Conservation (phyloP, 257 asterid genomes). For the Forsythia suspensa region DNA sequence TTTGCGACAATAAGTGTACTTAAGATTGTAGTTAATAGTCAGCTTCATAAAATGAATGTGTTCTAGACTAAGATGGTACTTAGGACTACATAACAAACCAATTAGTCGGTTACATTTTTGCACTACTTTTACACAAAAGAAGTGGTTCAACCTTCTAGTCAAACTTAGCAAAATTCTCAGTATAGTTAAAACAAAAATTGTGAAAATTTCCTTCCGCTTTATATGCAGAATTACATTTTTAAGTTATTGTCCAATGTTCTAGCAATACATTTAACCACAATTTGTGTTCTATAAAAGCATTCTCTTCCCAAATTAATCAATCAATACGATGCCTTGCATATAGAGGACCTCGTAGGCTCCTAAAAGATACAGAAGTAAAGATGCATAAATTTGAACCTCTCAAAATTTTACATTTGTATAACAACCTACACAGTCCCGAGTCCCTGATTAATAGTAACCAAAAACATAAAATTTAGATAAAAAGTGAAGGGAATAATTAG, state of each 20-base stretch:
- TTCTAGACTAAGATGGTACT: neutral
- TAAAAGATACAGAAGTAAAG: constrained; percentile 17
- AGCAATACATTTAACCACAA: neutral
- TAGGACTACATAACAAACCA: too few species aligned
- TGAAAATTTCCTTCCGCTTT: too few species aligned
- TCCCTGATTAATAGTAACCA: constrained; percentile 49
- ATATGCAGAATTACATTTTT: too few species aligned
- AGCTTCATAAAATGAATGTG: neutral
- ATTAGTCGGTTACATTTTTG: too few species aligned
- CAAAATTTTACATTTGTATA: constrained; percentile 79
- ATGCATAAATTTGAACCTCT: constrained; percentile 58
- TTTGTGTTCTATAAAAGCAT: neutral
- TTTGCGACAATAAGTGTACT: neutral
- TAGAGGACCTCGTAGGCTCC: constrained; percentile 11
- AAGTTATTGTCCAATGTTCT: neutral
- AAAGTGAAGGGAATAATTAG: constrained; percentile 12
- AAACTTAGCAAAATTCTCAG: too few species aligned
- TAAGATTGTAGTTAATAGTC: constrained; percentile 1
- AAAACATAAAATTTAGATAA: constrained; percentile 14
- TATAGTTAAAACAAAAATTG: too few species aligned
- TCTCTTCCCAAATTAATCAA: constrained; percentile 9
- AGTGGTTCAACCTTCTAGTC: too few species aligned
- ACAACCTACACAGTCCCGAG: constrained; percentile 57
- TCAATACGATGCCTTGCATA: constrained; percentile 8
- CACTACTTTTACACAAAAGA: too few species aligned